Conservation (phyloP, 2,329 filamentous ascomycete species). For the Penicillium sp. region DNA sequence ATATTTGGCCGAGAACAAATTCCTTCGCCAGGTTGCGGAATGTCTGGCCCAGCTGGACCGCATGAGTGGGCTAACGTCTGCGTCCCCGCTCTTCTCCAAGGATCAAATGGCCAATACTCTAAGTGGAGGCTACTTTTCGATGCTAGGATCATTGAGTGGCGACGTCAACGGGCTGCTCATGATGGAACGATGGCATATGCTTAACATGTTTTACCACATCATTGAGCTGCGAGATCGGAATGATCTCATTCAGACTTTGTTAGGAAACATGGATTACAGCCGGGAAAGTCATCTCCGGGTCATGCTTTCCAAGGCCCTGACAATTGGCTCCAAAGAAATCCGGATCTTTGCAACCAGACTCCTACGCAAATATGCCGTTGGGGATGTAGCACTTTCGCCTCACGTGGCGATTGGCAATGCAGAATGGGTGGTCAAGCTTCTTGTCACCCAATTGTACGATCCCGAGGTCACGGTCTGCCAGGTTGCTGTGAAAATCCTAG, state of each 20-base stretch:
- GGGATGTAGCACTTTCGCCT: constrained; percentile 44
- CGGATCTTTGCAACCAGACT: constrained; percentile 86
- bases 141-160: constrained; percentile 81
- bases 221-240: constrained; percentile 86
- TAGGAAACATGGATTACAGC: constrained; percentile 90
- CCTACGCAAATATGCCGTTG: constrained; percentile 78
- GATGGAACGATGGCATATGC: constrained; percentile 93
- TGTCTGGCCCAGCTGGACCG: constrained; percentile 93
- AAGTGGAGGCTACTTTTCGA: constrained; percentile 88
- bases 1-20: constrained; percentile 86
- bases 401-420: constrained; percentile 59
- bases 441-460: constrained; percentile 98
- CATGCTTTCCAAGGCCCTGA: constrained; percentile 88
- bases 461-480: constrained; percentile 96
- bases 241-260: constrained; percentile 82
- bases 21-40: constrained; percentile 89
- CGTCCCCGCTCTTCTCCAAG: constrained; percentile 82
- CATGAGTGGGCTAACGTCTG: constrained; percentile 65
- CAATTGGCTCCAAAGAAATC: constrained; percentile 84
- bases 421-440: constrained; percentile 91
- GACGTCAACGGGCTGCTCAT: constrained; percentile 81
- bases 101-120: constrained; percentile 83
- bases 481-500: constrained; percentile 91
- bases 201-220: constrained; percentile 99
- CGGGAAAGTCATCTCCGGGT: constrained; percentile 86